Evolutionary conservation across 805 yeast species (phyloP), one percentile per base, ranked within the genome.

Genomic region (Hanseniaspora guilliermondii): DNA sequence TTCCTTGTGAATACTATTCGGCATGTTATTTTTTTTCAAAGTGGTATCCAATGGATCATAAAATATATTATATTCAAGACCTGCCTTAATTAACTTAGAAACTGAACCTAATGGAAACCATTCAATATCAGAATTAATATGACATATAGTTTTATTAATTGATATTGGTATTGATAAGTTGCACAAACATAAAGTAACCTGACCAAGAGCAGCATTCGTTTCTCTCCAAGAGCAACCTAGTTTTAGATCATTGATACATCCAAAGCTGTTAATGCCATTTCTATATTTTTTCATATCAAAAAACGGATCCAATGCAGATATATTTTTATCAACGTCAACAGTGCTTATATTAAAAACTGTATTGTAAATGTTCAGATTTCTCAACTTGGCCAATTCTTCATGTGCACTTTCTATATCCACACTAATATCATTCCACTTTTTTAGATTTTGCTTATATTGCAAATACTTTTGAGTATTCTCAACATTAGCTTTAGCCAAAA

Each of bases 191-290:
- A 87, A 68, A 2, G 86, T 76, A 2, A 89, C 70, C 60, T 89
- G 96, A 0, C 97, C 97, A 61, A 89, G 68, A 0, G 95, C 96
- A 1, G 94, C 93, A 64, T 88, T 89, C 42, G 87, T 82, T 61
- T 89, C 97, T 53, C 86, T 79, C 95, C 95, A 87, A 1, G 94
- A 83, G 0, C 89, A 85, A 0, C 97, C 97, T n/a, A 91, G 65
- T 55, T 96, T 69, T 25, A 87, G 72, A 0, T 89, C 91, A 67
- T 89, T 89, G 33, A 89, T 91, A 0, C 93, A 83, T 0, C 94
- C 96, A 68, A 85, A 87, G 25, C 21, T 44, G 22, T 37, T 44
- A 2, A 37, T 44, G 4, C 32, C 30, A 41, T n/a, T 33, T n/a
- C 21, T 12, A 6, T 22, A 16, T n/a, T 49, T 24, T 17, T 11